Evolutionary conservation across 2,329 filamentous ascomycete species (phyloP).

Genomic region (Ophiocordyceps robertsii): DNA sequence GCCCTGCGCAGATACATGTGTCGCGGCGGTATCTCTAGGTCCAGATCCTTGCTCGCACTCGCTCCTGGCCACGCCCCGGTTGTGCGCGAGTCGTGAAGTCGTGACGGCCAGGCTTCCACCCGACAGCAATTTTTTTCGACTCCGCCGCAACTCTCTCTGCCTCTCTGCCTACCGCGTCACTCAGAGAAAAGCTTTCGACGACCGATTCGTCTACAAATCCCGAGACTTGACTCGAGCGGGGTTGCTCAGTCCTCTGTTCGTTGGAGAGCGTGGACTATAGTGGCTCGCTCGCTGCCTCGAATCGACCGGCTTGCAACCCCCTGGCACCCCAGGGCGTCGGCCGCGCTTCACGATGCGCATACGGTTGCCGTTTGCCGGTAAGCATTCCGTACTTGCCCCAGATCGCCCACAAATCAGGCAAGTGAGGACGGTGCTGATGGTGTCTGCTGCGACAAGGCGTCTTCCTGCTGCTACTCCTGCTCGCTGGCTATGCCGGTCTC

Average conservation of each 20-base stretch:
- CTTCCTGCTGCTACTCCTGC: slow-evolving; percentile 57
- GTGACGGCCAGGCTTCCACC: too few relatives aligned
- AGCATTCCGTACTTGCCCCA: slow-evolving; percentile 12
- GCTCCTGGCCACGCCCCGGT: neutral
- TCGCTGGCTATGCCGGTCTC: slow-evolving; percentile 70
- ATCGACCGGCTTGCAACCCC: too few relatives aligned
- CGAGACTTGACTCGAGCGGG: too few relatives aligned
- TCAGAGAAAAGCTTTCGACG: too few relatives aligned
- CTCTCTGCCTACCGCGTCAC: too few relatives aligned
- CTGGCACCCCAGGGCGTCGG: neutral
- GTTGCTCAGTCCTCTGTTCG: too few relatives aligned
- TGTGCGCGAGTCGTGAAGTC: too few relatives aligned
- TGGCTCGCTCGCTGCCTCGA: too few relatives aligned
- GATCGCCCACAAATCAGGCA: neutral
- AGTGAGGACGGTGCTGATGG: neutral
- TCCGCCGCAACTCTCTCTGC: too few relatives aligned
- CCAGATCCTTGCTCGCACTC: neutral
- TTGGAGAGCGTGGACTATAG: too few relatives aligned
- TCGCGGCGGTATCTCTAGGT: neutral
- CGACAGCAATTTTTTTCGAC: too few relatives aligned
- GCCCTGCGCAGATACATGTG: neutral
- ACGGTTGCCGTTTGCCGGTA: slow-evolving; percentile 79
- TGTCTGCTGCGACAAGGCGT: slow-evolving; percentile 35
- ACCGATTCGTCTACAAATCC: too few relatives aligned
- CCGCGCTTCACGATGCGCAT: slow-evolving; percentile 52